Evolutionary conservation across 2,329 filamentous ascomycete genomes (phyloP), one percentile per base, ranked within the genome.

Genomic region (Cladophialophora exuberans): DNA sequence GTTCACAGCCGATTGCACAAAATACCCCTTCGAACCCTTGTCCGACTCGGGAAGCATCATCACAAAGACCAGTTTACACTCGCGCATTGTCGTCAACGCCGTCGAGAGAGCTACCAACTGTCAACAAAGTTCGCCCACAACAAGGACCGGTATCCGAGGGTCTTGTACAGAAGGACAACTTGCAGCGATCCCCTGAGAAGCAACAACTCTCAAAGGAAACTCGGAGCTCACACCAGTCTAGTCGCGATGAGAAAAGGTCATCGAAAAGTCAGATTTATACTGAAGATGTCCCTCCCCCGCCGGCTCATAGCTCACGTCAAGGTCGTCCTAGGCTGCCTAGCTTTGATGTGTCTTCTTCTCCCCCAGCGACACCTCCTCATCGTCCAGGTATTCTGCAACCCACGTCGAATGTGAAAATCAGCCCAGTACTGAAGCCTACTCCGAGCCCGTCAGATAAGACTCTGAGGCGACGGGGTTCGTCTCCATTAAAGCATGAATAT

Each of bases 401-500:
- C 6, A 41, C 38, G 31, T 33, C 50, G n/a, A 57, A 41, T 33
- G 41, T 44, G 9, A 54, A 47, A 18, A 36, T 41, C 9, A 44
- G n/a, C 22, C 45, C 45, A 18, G 46, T 47, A 15, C 50, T 51
- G 26, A 54, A 56, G 18, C 25, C 52, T 20, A 55, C 77, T n/a
- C 73, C 77, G n/a, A 81, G 76, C 60, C 75, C 79, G 41, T 64
- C 69, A 13, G 48, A 58, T 9, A 60, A 59, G 33, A 47, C 67
- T 76, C 67, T 66, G 85, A 75, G 64, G 70, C 84, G 92, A 39
- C 84, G 91, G 15, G 88, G 85, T 1, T 97, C 94, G 0, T 99
- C 94, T 1, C 94, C 94, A 0, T 78, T 99, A 45, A 99, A 99
- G 75, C 93, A 97, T 68, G 93, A 99, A 73, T 99, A 97, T 66